These are phyloP conservation scores for Triangularia setosa DNA, from an alignment of 2,329 filamentous ascomycete species.

Conservation along the genomic window DNA sequence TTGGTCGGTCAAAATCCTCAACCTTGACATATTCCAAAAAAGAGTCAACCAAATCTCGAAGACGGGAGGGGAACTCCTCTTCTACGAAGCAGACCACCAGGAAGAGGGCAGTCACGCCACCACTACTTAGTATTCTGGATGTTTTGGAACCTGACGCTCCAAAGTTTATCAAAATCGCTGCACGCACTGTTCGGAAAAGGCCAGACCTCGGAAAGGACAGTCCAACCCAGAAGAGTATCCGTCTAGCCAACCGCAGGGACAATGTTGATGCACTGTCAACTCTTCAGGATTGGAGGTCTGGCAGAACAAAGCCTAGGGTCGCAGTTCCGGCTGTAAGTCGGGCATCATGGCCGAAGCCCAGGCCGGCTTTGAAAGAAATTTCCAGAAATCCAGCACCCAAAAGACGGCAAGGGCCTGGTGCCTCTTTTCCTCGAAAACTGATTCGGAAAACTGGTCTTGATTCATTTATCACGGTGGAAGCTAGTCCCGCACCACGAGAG, in stretches of 20 bases:
- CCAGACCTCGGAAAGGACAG: conserved; percentile 51
- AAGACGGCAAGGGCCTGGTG: not conserved
- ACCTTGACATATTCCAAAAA: conserved; percentile 1
- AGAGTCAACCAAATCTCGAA: conserved; percentile 6
- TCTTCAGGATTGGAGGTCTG: conserved; percentile 53
- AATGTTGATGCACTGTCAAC: conserved; percentile 54
- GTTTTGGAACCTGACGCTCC: conserved; percentile 52
- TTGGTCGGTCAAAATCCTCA: conserved; percentile 21
- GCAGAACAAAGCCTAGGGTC: conserved; percentile 42
- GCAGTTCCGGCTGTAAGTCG: conserved; percentile 3
- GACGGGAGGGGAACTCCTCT: not conserved
- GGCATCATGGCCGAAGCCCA: conserved; percentile 14
- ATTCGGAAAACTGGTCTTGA: conserved; percentile 16
- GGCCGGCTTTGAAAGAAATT: conserved; percentile 26
- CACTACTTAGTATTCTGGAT: conserved; percentile 58
- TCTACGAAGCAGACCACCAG: conserved; percentile 13
- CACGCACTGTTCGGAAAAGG: conserved; percentile 49
- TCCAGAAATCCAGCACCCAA: conserved; percentile 18
- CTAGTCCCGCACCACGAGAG: not conserved
- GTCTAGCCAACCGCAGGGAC: conserved; percentile 57
- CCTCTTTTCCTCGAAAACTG: conserved; percentile 14
- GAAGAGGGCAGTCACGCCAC: conserved; percentile 31
- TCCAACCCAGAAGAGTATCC: conserved; percentile 53
- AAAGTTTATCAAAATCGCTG: conserved; percentile 57
- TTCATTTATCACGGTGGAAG: conserved; percentile 12